Evolutionary conservation across 2,329 filamentous ascomycete species (phyloP), one percentile per base, ranked within the genome.

Genomic region (Tolypocladium cylindrosporum): DNA sequence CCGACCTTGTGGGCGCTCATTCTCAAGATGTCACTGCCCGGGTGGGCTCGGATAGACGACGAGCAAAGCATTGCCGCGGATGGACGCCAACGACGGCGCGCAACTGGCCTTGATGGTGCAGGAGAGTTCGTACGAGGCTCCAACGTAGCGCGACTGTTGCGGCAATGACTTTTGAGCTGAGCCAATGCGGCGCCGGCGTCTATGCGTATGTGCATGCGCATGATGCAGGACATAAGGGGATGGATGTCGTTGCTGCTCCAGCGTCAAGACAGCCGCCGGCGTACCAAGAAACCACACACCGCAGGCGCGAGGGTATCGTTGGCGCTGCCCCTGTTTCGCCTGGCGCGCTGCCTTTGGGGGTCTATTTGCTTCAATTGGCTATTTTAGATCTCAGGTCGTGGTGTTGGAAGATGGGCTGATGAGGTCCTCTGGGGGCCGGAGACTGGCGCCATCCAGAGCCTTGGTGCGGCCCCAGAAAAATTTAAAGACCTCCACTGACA

Each of bases 1-100:
- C 58, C 68, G 31, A 76, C 67, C 27, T 64, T 62, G 60, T 81
- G 81, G 2, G 86, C 45, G 8, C 45, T 50, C n/a, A n/a, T 11
- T 11, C 27, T 31, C 13, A n/a, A 10, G 13, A 10, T 16, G 21
- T 24, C 24, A 48, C 27, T 14, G 24, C 13, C 24, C 14, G 10
- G 3, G 14, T 34, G 24, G 9, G 43, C 13, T 13, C 14, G 19
- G 8, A 16, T 34, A 14, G 9, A 21, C 6, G 19, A 43, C 41
- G n/a, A 43, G 9, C 41, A 8, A 34, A 2, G 45, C 16, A 16
- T n/a, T 2, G 45, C 14, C 27, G 3, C 14, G 7, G 27, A 34
- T 19, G 45, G 27, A 34, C 45, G 45, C 11, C 48, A 11, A 13
- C 31, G n/a, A n/a, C 14, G 45, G 27, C 27, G 40, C 5, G 13